Evolutionary conservation across 352 stramenopile species (phyloP).

Genomic region (Globisporangium paddicum): DNA sequence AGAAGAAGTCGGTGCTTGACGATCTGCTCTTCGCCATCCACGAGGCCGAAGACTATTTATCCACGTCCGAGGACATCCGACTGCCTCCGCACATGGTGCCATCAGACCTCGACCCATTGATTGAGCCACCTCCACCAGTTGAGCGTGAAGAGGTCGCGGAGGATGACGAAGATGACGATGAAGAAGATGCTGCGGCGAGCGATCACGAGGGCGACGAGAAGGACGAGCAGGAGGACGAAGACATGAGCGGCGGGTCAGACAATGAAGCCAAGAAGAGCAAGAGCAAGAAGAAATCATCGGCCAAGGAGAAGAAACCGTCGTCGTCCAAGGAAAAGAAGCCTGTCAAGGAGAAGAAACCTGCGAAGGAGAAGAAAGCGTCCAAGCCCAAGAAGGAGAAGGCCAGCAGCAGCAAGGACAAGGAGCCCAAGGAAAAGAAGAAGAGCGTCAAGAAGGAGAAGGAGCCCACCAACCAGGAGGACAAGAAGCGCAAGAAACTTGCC

Average conservation of each 20-base stretch:
- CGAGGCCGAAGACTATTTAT: conserved; percentile 72
- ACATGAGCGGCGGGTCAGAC: conserved; percentile 18
- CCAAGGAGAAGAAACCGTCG: conserved; percentile 31
- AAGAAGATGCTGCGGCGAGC: conserved; percentile 21
- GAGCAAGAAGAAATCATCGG: conserved; percentile 34
- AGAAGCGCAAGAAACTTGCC: conserved; percentile 20
- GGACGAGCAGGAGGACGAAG: conserved; percentile 7
- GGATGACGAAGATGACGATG: conserved; percentile 23
- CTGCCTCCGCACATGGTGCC: conserved; percentile 75
- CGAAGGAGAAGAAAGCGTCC: conserved; percentile 15
- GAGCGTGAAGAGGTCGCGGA: conserved; percentile 23
- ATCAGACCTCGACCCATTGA: conserved; percentile 70
- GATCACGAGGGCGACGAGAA: conserved; percentile 14
- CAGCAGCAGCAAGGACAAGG: conserved; percentile 26
- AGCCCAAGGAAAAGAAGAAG: conserved; percentile 33
- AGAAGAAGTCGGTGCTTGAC: conserved; percentile 52
- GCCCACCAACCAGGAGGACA: conserved; percentile 19
- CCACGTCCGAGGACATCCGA: conserved; percentile 67
- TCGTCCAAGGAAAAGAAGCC: conserved; percentile 17
- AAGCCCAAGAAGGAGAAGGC: conserved; percentile 25
- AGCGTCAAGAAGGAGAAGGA: conserved; percentile 18
- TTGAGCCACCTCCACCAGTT: conserved; percentile 53
- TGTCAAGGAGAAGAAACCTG: conserved; percentile 15
- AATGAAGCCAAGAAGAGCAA: conserved; percentile 23
- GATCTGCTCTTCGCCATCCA: conserved; percentile 47